Evolutionary conservation across 2,329 filamentous ascomycete genomes (phyloP).

Genomic region (Zalaria sp.): DNA sequence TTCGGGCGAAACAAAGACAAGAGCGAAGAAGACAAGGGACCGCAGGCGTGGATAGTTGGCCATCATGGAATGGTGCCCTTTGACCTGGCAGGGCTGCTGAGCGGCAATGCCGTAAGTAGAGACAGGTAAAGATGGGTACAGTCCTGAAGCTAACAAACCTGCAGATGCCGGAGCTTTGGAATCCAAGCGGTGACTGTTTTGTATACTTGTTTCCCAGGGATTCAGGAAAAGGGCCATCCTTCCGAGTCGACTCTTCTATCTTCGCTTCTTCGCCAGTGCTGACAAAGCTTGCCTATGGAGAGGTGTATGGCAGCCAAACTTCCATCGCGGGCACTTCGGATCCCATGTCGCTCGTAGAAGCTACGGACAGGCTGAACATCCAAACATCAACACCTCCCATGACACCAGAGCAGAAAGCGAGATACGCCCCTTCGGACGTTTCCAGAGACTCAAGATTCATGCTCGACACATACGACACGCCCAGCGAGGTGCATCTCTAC

Average conservation of each 20-base stretch:
- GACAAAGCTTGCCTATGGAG: constrained; percentile 41
- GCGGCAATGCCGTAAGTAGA: constrained; percentile 35
- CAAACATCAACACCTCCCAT: constrained; percentile 15
- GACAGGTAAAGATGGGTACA: neutral
- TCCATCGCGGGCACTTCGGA: too few species aligned
- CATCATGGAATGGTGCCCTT: constrained; percentile 42
- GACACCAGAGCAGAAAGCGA: constrained; percentile 10
- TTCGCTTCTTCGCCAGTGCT: constrained; percentile 43
- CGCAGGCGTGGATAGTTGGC: constrained; percentile 44
- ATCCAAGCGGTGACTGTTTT: constrained; percentile 46
- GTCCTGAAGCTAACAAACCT: constrained; percentile 1
- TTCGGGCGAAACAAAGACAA: constrained; percentile 16
- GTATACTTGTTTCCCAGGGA: constrained; percentile 48
- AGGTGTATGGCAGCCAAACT: constrained; percentile 26
- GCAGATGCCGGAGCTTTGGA: constrained; percentile 46
- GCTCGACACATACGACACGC: constrained; percentile 28
- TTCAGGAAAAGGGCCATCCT: constrained; percentile 43
- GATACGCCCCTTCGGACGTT: constrained; percentile 14
- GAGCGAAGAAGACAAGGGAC: constrained; percentile 20
- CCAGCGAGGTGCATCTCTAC: constrained; percentile 42
- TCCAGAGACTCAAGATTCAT: constrained; percentile 34
- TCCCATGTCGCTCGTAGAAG: too few species aligned
- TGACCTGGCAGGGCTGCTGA: constrained; percentile 35
- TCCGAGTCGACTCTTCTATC: constrained; percentile 45
- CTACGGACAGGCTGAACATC: too few species aligned